These are phyloP conservation scores for Rhynchosporium graminicola DNA, from an alignment of 2,329 filamentous ascomycete genomes.

Conservation along the genomic window DNA sequence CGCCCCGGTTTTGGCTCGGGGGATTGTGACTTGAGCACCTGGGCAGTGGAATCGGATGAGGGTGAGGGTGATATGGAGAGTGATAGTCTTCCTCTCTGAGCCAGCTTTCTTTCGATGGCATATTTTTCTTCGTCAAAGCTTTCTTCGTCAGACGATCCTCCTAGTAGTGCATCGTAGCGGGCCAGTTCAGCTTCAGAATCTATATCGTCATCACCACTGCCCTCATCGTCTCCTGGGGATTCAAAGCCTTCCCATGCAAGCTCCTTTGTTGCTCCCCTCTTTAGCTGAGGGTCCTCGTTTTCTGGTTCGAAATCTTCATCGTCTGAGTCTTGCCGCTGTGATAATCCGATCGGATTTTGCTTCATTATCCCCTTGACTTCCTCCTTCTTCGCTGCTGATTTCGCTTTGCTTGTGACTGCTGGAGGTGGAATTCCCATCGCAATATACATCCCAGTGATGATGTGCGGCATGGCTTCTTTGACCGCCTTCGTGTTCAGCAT, in stretches of 20 bases:
- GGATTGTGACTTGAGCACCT: slow-evolving; percentile 20
- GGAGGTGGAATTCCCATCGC: slow-evolving; percentile 37
- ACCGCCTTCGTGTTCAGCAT: slow-evolving; percentile 55
- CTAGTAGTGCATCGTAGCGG: slow-evolving; percentile 37
- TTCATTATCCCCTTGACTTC: slow-evolving; percentile 24
- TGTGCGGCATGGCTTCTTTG: slow-evolving; percentile 48
- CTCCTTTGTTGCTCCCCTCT: slow-evolving; percentile 11
- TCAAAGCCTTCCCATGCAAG: slow-evolving; percentile 27
- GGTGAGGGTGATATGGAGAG: slow-evolving; percentile 27
- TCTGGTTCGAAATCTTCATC: slow-evolving; percentile 18
- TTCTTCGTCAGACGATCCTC: slow-evolving; percentile 40
- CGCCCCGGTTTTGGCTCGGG: slow-evolving; percentile 22
- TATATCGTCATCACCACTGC: slow-evolving; percentile 25
- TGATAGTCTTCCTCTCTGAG: slow-evolving; percentile 22
- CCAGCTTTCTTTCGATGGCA: slow-evolving; percentile 21
- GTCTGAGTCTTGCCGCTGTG: slow-evolving; percentile 17
- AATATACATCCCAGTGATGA: slow-evolving; percentile 38
- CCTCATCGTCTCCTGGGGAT: slow-evolving; percentile 22
- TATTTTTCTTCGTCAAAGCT: slow-evolving; percentile 35
- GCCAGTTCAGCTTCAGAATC: slow-evolving; percentile 35
- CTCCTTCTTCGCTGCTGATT: slow-evolving; percentile 26
- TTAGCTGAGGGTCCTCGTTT: neutral
- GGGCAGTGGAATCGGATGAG: slow-evolving; percentile 6
- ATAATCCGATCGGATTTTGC: slow-evolving; percentile 9
- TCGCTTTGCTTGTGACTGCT: slow-evolving; percentile 17